Conservation (phyloP, 768 basidiomycete species). For the Agrocybe pediades region DNA sequence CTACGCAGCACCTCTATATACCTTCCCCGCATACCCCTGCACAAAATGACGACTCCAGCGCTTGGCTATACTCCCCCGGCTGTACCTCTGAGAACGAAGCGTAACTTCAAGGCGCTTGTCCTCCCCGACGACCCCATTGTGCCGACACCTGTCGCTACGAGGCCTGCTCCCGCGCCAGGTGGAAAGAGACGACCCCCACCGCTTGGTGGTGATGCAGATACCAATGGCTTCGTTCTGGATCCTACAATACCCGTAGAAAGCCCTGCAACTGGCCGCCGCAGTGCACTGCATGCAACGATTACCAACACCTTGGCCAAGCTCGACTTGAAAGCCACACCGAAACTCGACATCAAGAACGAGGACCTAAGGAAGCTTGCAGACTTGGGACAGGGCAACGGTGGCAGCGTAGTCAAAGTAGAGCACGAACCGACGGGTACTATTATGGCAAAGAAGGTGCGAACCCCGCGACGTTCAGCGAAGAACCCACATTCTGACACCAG, state of each 20-base stretch:
- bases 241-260: slow-evolving; percentile 41
- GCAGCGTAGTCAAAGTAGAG: slow-evolving; percentile 94
- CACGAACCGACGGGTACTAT: slow-evolving; percentile 88
- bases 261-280: slow-evolving; percentile 56
- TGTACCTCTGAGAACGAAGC: slow-evolving; percentile 77
- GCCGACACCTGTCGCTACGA: slow-evolving; percentile 21
- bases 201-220: slow-evolving; percentile 19
- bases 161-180: slow-evolving; percentile 23
- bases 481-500: slow-evolving; percentile 5
- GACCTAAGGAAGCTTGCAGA: slow-evolving; percentile 90
- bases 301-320: slow-evolving; percentile 82
- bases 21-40: not conserved
- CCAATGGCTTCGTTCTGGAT: slow-evolving; percentile 33
- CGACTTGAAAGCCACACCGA: slow-evolving; percentile 52
- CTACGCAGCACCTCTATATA: not conserved
- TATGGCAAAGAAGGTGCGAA: slow-evolving; percentile 96
- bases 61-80: slow-evolving; percentile 23
- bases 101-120: slow-evolving; percentile 86
- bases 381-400: slow-evolving; percentile 95
- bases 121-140: slow-evolving; percentile 49
- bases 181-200: slow-evolving; percentile 29
- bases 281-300: slow-evolving; percentile 63
- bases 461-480: not conserved
- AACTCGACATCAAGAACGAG: slow-evolving; percentile 74
- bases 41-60: slow-evolving; percentile 14